Conservation (phyloP, 768 basidiomycete species). For the Tremella mesenterica region DNA sequence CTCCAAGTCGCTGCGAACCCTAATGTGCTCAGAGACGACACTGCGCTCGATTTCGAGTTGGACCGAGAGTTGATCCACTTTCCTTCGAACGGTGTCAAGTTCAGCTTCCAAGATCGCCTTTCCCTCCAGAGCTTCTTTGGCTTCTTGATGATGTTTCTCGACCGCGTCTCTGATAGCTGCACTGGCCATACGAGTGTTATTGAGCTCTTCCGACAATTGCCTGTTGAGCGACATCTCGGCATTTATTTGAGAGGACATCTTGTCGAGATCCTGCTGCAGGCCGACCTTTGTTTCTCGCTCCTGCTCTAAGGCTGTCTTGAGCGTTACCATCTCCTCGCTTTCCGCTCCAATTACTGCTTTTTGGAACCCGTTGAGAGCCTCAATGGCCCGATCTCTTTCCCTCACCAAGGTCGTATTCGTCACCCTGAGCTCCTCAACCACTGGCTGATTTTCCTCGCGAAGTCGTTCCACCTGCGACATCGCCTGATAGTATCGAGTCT, state of each 20-base stretch:
- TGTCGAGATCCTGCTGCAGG: too few relatives aligned
- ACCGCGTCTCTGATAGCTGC: background rate
- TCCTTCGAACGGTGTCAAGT: too few relatives aligned
- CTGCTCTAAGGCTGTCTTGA: slow-evolving; percentile 16
- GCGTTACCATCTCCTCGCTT: slow-evolving; percentile 8
- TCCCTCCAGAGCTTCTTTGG: background rate
- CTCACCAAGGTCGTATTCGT: background rate
- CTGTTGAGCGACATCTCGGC: too few relatives aligned
- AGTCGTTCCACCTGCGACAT: background rate
- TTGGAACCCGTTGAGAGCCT: slow-evolving; percentile 3
- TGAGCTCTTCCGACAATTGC: background rate
- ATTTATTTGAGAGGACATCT: too few relatives aligned
- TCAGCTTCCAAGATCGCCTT: too few relatives aligned
- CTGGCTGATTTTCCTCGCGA: background rate
- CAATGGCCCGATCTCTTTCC: background rate
- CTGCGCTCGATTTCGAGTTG: too few relatives aligned
- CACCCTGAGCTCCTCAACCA: background rate
- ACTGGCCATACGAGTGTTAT: background rate
- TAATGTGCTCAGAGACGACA: too few relatives aligned
- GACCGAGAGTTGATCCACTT: too few relatives aligned
- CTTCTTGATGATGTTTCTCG: background rate
- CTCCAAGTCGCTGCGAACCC: too few relatives aligned
- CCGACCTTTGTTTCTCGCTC: too few relatives aligned
- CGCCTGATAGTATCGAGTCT: background rate
- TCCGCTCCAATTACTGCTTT: slow-evolving; percentile 18